Percentiles rank a stretch among this genome's conserved stretches.
Evolutionary conservation across 306 rosid species (phyloP).

Genomic region (Castanopsis chinensis): DNA sequence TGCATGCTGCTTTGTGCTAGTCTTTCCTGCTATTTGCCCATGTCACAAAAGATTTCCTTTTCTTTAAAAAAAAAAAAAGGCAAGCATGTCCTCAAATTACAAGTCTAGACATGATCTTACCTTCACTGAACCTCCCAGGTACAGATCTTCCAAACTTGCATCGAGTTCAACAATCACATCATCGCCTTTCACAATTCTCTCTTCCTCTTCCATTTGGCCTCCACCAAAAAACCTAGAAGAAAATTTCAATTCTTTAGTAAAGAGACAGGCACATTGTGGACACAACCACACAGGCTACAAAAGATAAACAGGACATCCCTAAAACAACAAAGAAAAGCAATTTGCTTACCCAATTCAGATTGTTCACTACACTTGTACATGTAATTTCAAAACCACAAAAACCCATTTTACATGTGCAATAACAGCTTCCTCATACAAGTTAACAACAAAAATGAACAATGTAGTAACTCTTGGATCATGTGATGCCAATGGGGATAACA

Average conservation of each 20-base stretch:
- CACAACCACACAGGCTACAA: neutral
- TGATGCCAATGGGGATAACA: neutral
- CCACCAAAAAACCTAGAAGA: conserved; percentile 83
- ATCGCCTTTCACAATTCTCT: conserved; percentile 77
- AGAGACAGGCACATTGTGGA: neutral
- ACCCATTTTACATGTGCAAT: neutral
- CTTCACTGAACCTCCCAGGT: conserved; percentile 95
- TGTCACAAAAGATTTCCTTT: neutral
- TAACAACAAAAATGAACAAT: neutral
- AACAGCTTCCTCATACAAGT: neutral
- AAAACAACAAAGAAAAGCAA: neutral
- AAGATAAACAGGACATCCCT: conserved; percentile 1
- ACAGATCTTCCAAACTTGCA: conserved; percentile 83
- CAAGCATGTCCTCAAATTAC: neutral
- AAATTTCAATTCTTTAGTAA: conserved; percentile 13
- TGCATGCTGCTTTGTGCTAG: neutral
- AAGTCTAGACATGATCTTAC: conserved; percentile 35
- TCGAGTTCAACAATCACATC: conserved; percentile 84
- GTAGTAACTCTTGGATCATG: neutral
- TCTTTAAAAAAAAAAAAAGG: neutral
- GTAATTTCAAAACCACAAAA: neutral
- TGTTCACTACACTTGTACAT: neutral
- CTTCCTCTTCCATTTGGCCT: conserved; percentile 78
- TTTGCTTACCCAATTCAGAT: neutral
- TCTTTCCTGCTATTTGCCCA: neutral